phyloP scores from a whole-genome alignment of 345 rosid species.

The Trapa incisa region DNA sequence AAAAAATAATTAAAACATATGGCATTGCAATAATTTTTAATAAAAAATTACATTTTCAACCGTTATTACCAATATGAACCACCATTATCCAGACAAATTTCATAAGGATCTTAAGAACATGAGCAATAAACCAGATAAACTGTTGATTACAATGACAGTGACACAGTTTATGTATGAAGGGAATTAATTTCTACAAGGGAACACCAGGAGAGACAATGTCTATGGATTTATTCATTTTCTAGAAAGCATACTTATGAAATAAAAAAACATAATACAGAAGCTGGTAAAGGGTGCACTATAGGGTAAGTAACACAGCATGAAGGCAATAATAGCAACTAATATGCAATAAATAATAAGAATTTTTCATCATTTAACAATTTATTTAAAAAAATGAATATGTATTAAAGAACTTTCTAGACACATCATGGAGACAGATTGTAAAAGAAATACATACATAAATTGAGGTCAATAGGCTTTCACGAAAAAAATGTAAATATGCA shows the following conservation, averaged over 20 bases:
- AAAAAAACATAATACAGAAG: not conserved
- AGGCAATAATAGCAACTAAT: not conserved
- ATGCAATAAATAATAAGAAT: not conserved
- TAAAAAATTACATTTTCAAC: too few relatives aligned
- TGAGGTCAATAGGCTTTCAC: not conserved
- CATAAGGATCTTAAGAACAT: not conserved
- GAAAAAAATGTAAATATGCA: not conserved
- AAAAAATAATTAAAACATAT: too few relatives aligned
- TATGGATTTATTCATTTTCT: not conserved
- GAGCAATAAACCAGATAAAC: not conserved
- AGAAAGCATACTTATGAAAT: not conserved
- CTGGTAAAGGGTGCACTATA: not conserved
- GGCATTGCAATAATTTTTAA: too few relatives aligned
- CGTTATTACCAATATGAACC: too few relatives aligned
- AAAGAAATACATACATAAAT: not conserved
- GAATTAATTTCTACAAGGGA: not conserved
- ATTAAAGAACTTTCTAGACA: too few relatives aligned
- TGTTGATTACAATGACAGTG: not conserved
- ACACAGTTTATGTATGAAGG: not conserved
- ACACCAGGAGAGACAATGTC: not conserved
- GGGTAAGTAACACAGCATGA: not conserved
- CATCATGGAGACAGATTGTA: not conserved
- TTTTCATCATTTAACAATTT: not conserved
- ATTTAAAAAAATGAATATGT: not conserved
- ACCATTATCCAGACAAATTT: not conserved